Conservation (phyloP, 2,329 filamentous ascomycete species). For the Nemania sp. region DNA sequence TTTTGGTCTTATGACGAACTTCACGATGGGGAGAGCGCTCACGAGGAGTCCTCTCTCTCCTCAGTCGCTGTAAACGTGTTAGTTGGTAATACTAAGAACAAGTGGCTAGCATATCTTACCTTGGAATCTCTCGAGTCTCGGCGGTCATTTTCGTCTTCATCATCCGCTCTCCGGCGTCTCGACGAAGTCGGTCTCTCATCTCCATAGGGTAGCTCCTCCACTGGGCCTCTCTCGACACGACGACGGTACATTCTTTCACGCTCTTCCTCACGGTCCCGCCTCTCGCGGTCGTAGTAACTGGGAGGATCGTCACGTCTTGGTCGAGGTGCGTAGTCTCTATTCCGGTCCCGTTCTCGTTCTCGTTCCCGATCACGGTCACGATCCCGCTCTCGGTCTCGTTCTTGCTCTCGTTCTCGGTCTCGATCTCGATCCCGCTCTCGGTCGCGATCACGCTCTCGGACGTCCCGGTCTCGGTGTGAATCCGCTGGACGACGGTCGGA, state of each 20-base stretch:
- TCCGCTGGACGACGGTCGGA: slow-evolving; percentile 64
- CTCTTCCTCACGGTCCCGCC: slow-evolving; percentile 89
- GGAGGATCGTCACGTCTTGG: slow-evolving; percentile 70
- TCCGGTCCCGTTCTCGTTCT: slow-evolving; percentile 56
- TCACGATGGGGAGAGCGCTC: slow-evolving; percentile 73
- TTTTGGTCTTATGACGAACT: slow-evolving; percentile 67
- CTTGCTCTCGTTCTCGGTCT: slow-evolving; percentile 52
- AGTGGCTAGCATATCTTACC: slow-evolving; percentile 55
- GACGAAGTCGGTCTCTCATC: slow-evolving; percentile 75
- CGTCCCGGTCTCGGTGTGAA: slow-evolving; percentile 59
- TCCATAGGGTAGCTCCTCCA: slow-evolving; percentile 92
- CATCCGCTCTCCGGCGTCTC: slow-evolving; percentile 82
- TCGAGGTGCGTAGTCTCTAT: slow-evolving; percentile 64
- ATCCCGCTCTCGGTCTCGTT: slow-evolving; percentile 53
- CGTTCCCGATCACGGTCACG: slow-evolving; percentile 55
- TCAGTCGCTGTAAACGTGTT: slow-evolving; percentile 62
- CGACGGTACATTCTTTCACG: slow-evolving; percentile 89
- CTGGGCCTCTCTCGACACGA: slow-evolving; percentile 73
- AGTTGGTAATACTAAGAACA: slow-evolving; percentile 39
- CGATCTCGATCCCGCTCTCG: slow-evolving; percentile 57
- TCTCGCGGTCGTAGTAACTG: slow-evolving; percentile 84
- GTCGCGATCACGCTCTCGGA: slow-evolving; percentile 55
- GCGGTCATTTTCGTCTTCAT: slow-evolving; percentile 76
- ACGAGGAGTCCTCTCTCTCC: slow-evolving; percentile 68
- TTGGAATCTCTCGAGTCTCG: slow-evolving; percentile 76